These are phyloP conservation scores for Nothophytophthora sp. DNA, from an alignment of 352 stramenopile genomes.

Conservation along the genomic window DNA sequence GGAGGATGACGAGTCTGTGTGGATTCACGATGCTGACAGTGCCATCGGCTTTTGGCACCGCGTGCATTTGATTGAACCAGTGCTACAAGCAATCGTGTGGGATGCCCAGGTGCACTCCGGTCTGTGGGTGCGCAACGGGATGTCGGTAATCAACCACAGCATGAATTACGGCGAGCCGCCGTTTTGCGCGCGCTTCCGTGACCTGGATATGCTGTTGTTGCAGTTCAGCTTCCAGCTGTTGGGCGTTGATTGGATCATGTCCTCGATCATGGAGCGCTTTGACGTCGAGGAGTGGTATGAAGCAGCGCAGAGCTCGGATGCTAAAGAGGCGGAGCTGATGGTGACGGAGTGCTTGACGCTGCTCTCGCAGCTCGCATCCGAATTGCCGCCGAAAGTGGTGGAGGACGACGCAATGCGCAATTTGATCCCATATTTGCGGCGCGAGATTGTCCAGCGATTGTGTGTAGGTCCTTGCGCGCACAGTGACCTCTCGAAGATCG, in stretches of 20 bases:
- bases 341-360: slow-evolving; percentile 80
- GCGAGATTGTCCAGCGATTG: slow-evolving; percentile 80
- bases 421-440: slow-evolving; percentile 67
- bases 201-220: slow-evolving; percentile 79
- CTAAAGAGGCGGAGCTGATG: slow-evolving; percentile 70
- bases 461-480: slow-evolving; percentile 82
- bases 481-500: slow-evolving; percentile 85
- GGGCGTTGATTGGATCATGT: slow-evolving; percentile 77
- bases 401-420: slow-evolving; percentile 51
- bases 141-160: slow-evolving; percentile 86
- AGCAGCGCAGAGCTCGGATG: slow-evolving; percentile 37
- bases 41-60: slow-evolving; percentile 83
- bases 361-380: slow-evolving; percentile 73
- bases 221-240: slow-evolving; percentile 80
- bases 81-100: slow-evolving; percentile 86
- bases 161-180: slow-evolving; percentile 91
- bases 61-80: slow-evolving; percentile 74
- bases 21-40: slow-evolving; percentile 59
- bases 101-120: slow-evolving; percentile 84
- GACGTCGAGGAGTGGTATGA: slow-evolving; percentile 63
- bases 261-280: slow-evolving; percentile 74
- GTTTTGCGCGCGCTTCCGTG: slow-evolving; percentile 82
- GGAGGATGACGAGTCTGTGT: slow-evolving; percentile 36
- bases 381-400: slow-evolving; percentile 67
- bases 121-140: slow-evolving; percentile 85